phyloP scores from a whole-genome alignment of 2,329 filamentous ascomycete genomes.

The Huntiella abstrusa region DNA sequence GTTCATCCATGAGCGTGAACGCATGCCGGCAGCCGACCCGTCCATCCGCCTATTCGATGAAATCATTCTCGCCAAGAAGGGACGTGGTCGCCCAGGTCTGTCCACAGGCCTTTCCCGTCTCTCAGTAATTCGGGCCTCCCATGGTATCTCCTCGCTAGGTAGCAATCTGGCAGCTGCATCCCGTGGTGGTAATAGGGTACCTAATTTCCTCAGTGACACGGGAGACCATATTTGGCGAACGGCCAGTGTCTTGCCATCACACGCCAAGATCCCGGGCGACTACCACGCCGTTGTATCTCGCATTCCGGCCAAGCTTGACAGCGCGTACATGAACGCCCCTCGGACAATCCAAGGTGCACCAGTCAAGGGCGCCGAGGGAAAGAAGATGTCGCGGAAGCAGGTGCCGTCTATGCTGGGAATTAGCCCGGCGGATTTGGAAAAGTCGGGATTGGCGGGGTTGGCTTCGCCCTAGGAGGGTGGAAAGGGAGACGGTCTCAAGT shows the following conservation, averaged over 20 bases:
- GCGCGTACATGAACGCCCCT: conserved; percentile 77
- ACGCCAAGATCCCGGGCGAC: conserved; percentile 41
- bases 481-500: not conserved
- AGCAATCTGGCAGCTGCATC: conserved; percentile 11
- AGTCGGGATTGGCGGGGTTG: conserved; percentile 6
- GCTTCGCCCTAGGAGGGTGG: conserved; percentile 2
- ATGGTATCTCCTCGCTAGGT: conserved; percentile 21
- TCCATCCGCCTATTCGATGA: conserved; percentile 64
- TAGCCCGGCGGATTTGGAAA: conserved; percentile 18
- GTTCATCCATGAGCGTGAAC: conserved; percentile 69
- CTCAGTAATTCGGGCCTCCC: conserved; percentile 37
- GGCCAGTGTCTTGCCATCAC: conserved; percentile 39
- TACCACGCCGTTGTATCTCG: conserved; percentile 42
- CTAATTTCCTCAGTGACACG: conserved; percentile 50
- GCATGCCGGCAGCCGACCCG: conserved; percentile 39
- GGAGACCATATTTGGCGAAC: conserved; percentile 67
- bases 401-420: conserved; percentile 30
- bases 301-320: conserved; percentile 69
- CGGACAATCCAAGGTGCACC: conserved; percentile 80
- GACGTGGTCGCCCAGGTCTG: conserved; percentile 44
- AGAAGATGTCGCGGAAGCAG: conserved; percentile 35
- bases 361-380: conserved; percentile 32
- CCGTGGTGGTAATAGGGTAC: conserved; percentile 21
- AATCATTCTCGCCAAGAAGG: conserved; percentile 62
- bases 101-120: conserved; percentile 45